A percentile compares a stretch with the other conserved stretches of the same genome.
Conservation (phyloP, 2,329 filamentous ascomycete genomes). For the Scytalidium lignicola region DNA sequence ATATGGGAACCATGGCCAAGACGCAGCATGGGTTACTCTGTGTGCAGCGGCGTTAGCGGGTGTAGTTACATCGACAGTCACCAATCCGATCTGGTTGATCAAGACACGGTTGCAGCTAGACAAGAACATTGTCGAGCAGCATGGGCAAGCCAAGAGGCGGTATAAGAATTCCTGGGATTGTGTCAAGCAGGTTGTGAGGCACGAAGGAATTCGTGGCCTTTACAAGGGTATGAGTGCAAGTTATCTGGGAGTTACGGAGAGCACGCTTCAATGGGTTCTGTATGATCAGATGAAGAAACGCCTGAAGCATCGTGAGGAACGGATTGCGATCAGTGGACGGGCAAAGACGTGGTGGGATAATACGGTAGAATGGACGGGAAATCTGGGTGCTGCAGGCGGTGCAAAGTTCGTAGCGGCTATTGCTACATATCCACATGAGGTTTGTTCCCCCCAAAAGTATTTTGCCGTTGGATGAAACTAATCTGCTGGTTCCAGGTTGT, state of each 20-base stretch:
- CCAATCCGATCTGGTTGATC: conserved; percentile 94
- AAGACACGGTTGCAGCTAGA: conserved; percentile 92
- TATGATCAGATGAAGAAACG: conserved; percentile 87
- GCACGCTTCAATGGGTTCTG: conserved; percentile 86
- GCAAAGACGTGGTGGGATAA: conserved; percentile 67
- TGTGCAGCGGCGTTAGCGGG: conserved; percentile 72
- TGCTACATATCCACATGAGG: conserved; percentile 89
- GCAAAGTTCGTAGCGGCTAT: conserved; percentile 84
- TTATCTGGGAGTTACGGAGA: conserved; percentile 87
- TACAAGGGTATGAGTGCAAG: conserved; percentile 90
- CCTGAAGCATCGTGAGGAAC: conserved; percentile 60
- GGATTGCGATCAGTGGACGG: conserved; percentile 51
- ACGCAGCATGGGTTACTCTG: conserved; percentile 73
- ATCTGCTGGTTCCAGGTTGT: conserved; percentile 51
- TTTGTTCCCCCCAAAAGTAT: conserved; percentile 31
- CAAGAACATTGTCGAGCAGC: conserved; percentile 67
- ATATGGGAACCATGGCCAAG: conserved; percentile 64
- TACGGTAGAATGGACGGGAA: conserved; percentile 72
- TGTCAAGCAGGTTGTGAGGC: conserved; percentile 70
- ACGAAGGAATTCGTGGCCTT: conserved; percentile 76
- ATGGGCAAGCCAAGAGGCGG: conserved; percentile 50
- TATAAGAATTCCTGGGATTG: conserved; percentile 90
- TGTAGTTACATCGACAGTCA: conserved; percentile 81
- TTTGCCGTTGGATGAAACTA: conserved; percentile 1
- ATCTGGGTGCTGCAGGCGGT: conserved; percentile 70